These are phyloP conservation scores for Microsporum canis DNA, from an alignment of 2,329 filamentous ascomycete genomes.

Conservation along the genomic window DNA sequence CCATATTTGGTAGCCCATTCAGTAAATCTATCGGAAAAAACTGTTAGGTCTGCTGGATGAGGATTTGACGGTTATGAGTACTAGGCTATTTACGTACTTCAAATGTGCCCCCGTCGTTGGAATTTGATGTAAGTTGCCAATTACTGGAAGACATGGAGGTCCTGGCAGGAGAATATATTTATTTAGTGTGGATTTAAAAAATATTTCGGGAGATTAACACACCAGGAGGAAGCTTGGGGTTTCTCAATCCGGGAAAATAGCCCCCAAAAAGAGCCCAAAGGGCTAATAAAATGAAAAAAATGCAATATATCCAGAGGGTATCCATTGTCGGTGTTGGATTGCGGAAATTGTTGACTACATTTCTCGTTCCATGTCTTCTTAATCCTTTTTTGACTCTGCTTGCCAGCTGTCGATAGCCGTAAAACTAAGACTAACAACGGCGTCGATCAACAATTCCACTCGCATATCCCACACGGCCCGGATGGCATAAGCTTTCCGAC, in stretches of 20 bases:
- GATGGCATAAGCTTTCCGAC: neutral
- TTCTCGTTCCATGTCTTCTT: neutral
- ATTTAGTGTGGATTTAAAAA: neutral
- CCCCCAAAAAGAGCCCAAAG: neutral
- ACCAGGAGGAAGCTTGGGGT: neutral
- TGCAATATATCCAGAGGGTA: neutral
- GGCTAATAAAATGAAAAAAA: neutral
- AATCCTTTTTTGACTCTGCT: neutral
- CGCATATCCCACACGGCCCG: neutral
- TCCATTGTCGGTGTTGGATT: neutral
- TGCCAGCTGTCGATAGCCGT: neutral
- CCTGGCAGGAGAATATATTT: conserved; percentile 33
- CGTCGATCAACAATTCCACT: neutral
- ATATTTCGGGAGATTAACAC: neutral
- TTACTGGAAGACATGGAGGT: conserved; percentile 40
- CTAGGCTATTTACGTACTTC: conserved; percentile 24
- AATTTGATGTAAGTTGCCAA: conserved; percentile 43
- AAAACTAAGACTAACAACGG: neutral
- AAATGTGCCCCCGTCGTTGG: conserved; percentile 30
- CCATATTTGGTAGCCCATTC: conserved; percentile 45
- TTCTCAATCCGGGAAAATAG: neutral
- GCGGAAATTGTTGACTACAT: neutral
- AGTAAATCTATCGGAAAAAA: conserved; percentile 24
- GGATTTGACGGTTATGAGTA: conserved; percentile 10
- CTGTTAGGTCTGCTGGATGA: neutral